Evolutionary conservation across 345 rosid genomes (phyloP).

Genomic region (Populus nigra): DNA sequence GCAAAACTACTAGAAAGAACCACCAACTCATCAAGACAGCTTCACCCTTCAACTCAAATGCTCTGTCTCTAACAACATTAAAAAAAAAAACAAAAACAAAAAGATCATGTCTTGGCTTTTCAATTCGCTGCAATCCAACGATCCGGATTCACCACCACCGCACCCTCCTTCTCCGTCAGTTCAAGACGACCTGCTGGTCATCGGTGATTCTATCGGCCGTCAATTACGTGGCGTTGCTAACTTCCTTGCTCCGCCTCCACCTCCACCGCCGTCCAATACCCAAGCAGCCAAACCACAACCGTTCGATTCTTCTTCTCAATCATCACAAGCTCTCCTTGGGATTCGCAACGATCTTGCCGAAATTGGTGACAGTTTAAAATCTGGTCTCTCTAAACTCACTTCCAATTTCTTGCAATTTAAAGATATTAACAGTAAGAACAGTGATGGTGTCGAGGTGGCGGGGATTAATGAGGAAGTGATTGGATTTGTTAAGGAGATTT

Average conservation of each 20-base stretch:
- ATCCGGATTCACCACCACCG: constrained; percentile 22
- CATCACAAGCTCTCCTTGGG: constrained; percentile 41
- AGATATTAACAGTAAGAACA: constrained; percentile 4
- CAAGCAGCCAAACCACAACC: not conserved
- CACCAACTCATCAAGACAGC: not conserved
- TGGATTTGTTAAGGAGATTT: constrained; percentile 51
- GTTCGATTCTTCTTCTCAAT: constrained; percentile 21
- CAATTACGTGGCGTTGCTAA: constrained; percentile 59
- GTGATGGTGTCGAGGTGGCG: constrained; percentile 26
- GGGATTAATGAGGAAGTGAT: constrained; percentile 58
- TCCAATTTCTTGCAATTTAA: constrained; percentile 44
- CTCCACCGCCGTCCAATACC: constrained; percentile 1
- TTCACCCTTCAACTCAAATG: not conserved
- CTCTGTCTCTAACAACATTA: not conserved
- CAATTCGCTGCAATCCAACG: constrained; percentile 40
- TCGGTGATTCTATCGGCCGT: constrained; percentile 50
- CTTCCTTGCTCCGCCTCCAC: constrained; percentile 54
- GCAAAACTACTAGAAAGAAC: not conserved
- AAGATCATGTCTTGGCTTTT: constrained; percentile 59
- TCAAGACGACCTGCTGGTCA: constrained; percentile 39
- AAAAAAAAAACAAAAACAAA: not conserved
- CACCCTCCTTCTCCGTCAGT: constrained; percentile 10
- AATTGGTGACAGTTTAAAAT: constrained; percentile 60
- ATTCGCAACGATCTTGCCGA: constrained; percentile 70
- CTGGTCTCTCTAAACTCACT: constrained; percentile 55